A percentile compares a stretch with the other conserved stretches of the same genome.
Conservation (phyloP, 192 early-diverging fungal species). For the Diversispora epigaea region DNA sequence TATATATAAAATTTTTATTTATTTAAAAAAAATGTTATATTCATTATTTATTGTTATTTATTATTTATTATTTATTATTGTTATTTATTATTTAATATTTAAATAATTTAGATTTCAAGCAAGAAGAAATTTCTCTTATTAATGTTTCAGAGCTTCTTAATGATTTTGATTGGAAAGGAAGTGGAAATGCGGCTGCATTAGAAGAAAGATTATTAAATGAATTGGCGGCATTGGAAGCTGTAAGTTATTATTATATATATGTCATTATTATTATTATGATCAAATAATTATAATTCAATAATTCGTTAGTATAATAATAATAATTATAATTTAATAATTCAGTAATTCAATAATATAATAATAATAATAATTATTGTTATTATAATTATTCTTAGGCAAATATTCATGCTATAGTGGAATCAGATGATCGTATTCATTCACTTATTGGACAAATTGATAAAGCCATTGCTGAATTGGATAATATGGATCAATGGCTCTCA, state of each 20-base stretch:
- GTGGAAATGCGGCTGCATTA: conserved; percentile 82
- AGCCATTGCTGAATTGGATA: conserved; percentile 75
- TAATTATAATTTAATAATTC: too few species aligned
- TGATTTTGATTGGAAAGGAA: conserved; percentile 89
- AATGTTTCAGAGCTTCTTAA: conserved; percentile 75
- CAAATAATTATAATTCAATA: conserved; percentile 31
- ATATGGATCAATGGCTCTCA: conserved; percentile 84
- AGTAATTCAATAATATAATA: too few species aligned
- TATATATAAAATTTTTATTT: too few species aligned
- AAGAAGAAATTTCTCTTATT: conserved; percentile 68
- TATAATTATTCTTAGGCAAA: too few species aligned
- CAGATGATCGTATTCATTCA: conserved; percentile 79
- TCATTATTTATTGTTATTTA: not conserved
- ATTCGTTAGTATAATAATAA: too few species aligned
- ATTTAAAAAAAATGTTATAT: not conserved
- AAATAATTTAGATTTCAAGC: conserved; percentile 20
- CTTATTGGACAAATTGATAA: conserved; percentile 84
- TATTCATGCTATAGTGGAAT: conserved; percentile 91
- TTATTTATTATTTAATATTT: conserved; percentile 30
- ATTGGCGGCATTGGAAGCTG: conserved; percentile 80
- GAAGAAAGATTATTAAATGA: conserved; percentile 84
- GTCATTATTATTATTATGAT: not conserved
- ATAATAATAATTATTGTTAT: too few species aligned
- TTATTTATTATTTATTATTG: conserved; percentile 18
- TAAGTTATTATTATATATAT: conserved; percentile 39